Base-by-base conservation (phyloP, 176 grass and related monocot species). In the Eleusine coracana region DNA sequence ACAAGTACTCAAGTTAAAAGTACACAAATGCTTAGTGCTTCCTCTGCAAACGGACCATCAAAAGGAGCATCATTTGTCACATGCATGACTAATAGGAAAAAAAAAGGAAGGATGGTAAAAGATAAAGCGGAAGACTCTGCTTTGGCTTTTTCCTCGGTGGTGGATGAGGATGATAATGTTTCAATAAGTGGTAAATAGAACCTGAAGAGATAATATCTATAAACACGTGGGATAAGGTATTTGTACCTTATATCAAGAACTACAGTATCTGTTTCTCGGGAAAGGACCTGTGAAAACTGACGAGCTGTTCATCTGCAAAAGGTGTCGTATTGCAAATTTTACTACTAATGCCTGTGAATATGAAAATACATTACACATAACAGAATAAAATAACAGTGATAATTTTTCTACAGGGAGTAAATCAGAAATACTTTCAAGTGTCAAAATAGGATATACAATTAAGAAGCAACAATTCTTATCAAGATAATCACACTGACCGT, bases 91-190 rank as follows among this genome's bases (percentile, higher is more conserved):
- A 77, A 36, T 13, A 77, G 56, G 73, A 77, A 54, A 87, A 66
- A n/a, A 34, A 2, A 52, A 42, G 54, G 51, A 62, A 12, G 12
- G 34, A 44, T 84, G 14, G 44, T 11, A 73, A 79, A 80, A 79
- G 84, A 73, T 41, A 80, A 62, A 79, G 75, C 15, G 15, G 6
- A 65, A 31, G n/a, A 72, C 21, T 42, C 67, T 73, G 84, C 4
- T 41, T 73, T 34, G 17, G 29, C 81, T 88, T 88, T 75, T 13
- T 25, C 66, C 28, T 74, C 48, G 25, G 87, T 75, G 82, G 63
- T 75, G 41, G 41, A 74, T 49, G 63, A 80, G 41, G 41, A 74
- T 49, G 48, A 49, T 75, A 70, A 69, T 73, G 68, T 67, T 83
- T 78, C 46, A 49, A 11, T 79, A 59, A 79, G 59, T 59, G 21